These are phyloP conservation scores for Penicillium alfredii DNA, from an alignment of 495 filamentous ascomycete genomes.

Conservation along the genomic window DNA sequence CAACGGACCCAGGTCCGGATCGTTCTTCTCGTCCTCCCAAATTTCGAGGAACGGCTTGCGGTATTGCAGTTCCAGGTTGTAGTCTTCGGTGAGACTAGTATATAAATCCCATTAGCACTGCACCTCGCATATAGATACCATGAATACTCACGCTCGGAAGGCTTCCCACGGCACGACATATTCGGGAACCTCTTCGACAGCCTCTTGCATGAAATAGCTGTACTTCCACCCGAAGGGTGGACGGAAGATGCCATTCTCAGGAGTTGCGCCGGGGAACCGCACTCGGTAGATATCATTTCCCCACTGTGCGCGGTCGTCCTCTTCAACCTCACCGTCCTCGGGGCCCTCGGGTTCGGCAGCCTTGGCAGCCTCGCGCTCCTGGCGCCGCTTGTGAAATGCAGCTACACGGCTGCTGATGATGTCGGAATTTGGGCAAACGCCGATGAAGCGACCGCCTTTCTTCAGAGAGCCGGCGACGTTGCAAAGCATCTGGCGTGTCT, in stretches of 20 bases:
- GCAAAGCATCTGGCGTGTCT: constrained; percentile 83
- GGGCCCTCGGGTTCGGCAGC: constrained; percentile 21
- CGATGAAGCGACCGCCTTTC: constrained; percentile 90
- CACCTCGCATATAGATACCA: neutral
- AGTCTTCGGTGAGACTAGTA: constrained; percentile 74
- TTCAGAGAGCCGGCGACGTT: constrained; percentile 87
- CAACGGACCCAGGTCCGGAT: constrained; percentile 67
- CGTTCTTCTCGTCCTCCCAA: constrained; percentile 83
- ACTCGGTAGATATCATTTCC: constrained; percentile 90
- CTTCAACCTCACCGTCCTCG: constrained; percentile 48
- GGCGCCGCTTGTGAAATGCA: constrained; percentile 57
- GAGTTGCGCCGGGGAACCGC: constrained; percentile 73
- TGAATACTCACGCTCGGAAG: constrained; percentile 62
- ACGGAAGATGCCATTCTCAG: constrained; percentile 71
- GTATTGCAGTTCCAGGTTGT: constrained; percentile 90
- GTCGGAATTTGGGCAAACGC: constrained; percentile 89
- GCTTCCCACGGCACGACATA: constrained; percentile 98
- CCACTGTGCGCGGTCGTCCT: constrained; percentile 61
- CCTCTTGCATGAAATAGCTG: constrained; percentile 90
- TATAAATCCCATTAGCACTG: constrained; percentile 19
- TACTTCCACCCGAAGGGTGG: constrained; percentile 98
- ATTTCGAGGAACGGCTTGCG: constrained; percentile 84
- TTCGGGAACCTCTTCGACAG: constrained; percentile 92
- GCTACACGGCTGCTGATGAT: constrained; percentile 63
- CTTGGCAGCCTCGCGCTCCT: constrained; percentile 36